Percentiles rank a stretch among this genome's conserved stretches.
phyloP scores from a whole-genome alignment of 129 eudicot genomes.

The Escallonia herrerae region DNA sequence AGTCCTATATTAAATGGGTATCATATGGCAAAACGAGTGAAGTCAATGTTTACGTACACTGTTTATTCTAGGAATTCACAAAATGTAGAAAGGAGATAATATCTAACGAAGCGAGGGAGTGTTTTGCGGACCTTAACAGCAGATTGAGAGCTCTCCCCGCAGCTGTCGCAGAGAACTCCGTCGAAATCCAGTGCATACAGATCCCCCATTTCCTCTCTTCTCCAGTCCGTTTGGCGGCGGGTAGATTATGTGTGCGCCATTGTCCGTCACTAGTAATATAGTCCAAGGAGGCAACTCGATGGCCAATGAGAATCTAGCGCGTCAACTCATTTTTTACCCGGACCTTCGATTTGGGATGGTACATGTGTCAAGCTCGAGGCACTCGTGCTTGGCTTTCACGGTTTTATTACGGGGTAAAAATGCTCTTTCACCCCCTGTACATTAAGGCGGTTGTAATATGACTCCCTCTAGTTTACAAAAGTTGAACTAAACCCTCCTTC shows the following conservation, averaged over 20 bases:
- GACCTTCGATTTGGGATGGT: too few relatives aligned
- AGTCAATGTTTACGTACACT: too few relatives aligned
- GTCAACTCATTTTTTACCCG: not conserved
- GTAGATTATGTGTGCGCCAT: not conserved
- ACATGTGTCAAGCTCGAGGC: too few relatives aligned
- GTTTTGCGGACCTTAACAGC: constrained; percentile 64
- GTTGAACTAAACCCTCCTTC: too few relatives aligned
- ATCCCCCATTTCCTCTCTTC: constrained; percentile 55
- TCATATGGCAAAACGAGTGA: not conserved
- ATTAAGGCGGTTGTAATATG: too few relatives aligned
- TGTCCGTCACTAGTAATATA: constrained; percentile 3
- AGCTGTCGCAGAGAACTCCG: constrained; percentile 94
- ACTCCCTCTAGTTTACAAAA: too few relatives aligned
- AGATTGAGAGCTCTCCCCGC: constrained; percentile 89
- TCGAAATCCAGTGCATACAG: constrained; percentile 94
- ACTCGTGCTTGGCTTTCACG: too few relatives aligned
- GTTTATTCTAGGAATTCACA: not conserved
- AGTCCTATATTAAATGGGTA: not conserved
- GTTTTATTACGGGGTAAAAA: too few relatives aligned
- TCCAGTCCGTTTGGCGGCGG: not conserved
- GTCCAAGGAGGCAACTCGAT: too few relatives aligned
- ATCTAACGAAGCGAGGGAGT: not conserved
- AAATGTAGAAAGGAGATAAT: constrained; percentile 2
- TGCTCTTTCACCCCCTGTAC: too few relatives aligned
- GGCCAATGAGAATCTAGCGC: not conserved